These are phyloP conservation scores for Suillus cothurnatus DNA, from an alignment of 768 basidiomycete species.

Conservation along the genomic window DNA sequence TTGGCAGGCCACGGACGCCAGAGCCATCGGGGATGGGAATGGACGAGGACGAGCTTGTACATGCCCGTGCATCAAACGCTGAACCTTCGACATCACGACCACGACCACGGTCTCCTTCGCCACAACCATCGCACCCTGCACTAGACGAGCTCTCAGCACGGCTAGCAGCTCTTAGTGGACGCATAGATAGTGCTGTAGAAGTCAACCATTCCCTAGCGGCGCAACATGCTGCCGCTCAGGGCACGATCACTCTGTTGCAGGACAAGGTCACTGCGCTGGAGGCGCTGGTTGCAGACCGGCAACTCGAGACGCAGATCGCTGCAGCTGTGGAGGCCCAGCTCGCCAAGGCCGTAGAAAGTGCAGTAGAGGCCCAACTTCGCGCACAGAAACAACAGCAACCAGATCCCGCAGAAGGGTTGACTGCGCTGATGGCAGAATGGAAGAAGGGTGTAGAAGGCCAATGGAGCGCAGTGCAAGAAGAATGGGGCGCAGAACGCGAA, in stretches of 20 bases:
- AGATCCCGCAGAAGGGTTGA: conserved; percentile 44
- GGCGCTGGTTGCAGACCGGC: conserved; percentile 55
- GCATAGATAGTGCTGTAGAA: conserved; percentile 76
- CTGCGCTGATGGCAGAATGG: conserved; percentile 66
- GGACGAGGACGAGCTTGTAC: conserved; percentile 37
- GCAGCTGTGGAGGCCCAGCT: conserved; percentile 35
- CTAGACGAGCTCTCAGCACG: conserved; percentile 63
- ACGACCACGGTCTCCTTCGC: conserved; percentile 21
- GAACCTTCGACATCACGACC: conserved; percentile 21
- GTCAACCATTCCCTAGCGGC: conserved; percentile 73
- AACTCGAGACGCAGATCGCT: conserved; percentile 40
- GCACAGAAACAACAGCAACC: conserved; percentile 2
- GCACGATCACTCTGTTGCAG: conserved; percentile 70
- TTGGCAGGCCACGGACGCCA: conserved; percentile 77
- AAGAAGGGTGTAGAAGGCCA: conserved; percentile 77
- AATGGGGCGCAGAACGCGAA: conserved; percentile 82
- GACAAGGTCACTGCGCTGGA: conserved; percentile 72
- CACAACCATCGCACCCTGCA: conserved; percentile 34
- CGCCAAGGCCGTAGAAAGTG: conserved; percentile 39
- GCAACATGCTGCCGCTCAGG: conserved; percentile 77
- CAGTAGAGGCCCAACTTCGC: conserved; percentile 2
- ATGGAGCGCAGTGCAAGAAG: conserved; percentile 76
- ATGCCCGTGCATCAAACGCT: conserved; percentile 27
- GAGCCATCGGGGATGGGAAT: conserved; percentile 70
- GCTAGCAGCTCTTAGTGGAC: conserved; percentile 61